Conservation (phyloP, 106 monocot genomes). For the Platanthera zijinensis region DNA sequence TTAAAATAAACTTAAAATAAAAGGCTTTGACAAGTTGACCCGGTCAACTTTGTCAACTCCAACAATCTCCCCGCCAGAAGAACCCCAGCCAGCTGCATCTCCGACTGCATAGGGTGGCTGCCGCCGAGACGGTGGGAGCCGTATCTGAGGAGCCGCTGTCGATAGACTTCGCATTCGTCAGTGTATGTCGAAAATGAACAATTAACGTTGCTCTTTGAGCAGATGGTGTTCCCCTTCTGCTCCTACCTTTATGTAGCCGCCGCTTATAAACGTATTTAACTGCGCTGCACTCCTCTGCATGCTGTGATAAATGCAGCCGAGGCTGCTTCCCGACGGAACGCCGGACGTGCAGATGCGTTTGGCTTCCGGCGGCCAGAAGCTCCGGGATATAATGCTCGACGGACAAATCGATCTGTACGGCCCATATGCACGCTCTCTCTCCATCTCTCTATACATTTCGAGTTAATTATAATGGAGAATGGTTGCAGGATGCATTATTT, state of each 20-base stretch:
- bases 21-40: too few relatives aligned
- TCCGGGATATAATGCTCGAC: conserved; percentile 90
- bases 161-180: conserved; percentile 73
- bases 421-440: conserved; percentile 56
- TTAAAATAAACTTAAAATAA: too few relatives aligned
- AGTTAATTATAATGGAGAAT: neutral
- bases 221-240: too few relatives aligned
- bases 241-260: too few relatives aligned
- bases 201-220: neutral
- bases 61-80: neutral
- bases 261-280: too few relatives aligned
- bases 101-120: neutral
- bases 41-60: too few relatives aligned
- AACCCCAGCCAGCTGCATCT: neutral
- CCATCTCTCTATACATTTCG: neutral
- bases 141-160: conserved; percentile 36
- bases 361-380: conserved; percentile 69
- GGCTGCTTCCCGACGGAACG: conserved; percentile 72
- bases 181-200: conserved; percentile 29
- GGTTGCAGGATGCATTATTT: conserved; percentile 41
- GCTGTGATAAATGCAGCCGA: conserved; percentile 27
- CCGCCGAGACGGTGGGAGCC: conserved; percentile 24
- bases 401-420: conserved; percentile 84
- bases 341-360: conserved; percentile 70
- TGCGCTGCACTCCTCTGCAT: too few relatives aligned